phyloP scores from a whole-genome alignment of 306 rosid genomes.

The Malus fusca region DNA sequence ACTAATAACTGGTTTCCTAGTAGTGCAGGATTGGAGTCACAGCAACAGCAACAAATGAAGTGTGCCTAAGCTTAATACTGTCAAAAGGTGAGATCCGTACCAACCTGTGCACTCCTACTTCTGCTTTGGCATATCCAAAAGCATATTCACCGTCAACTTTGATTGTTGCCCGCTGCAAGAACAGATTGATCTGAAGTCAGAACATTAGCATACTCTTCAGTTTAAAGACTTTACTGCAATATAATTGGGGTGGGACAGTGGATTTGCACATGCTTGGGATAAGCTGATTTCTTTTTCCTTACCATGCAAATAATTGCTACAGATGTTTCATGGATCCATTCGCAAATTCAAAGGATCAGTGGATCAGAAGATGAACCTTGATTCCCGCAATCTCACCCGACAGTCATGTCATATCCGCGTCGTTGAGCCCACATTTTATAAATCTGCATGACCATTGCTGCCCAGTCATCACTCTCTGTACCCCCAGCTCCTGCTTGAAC shows the following conservation, averaged over 20 bases:
- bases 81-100: constrained; percentile 97
- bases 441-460: constrained; percentile 95
- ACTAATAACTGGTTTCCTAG: no score
- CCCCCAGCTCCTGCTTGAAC: constrained; percentile 99
- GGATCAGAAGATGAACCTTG: constrained; percentile 73
- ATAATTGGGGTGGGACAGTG: background rate
- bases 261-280: background rate
- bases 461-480: constrained; percentile 99
- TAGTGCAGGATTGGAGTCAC: constrained; percentile 87
- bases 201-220: constrained; percentile 6
- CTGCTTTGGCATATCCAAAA: constrained; percentile 97
- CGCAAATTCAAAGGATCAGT: constrained; percentile 2
- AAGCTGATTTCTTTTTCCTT: background rate
- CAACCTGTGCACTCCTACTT: constrained; percentile 92
- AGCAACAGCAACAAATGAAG: constrained; percentile 97
- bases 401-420: constrained; percentile 58
- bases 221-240: background rate
- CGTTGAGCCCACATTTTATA: constrained; percentile 78
- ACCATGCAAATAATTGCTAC: background rate
- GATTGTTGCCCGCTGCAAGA: constrained; percentile 83
- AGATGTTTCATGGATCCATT: background rate
- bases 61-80: constrained; percentile 82
- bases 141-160: constrained; percentile 93
- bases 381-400: constrained; percentile 95
- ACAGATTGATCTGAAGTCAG: constrained; percentile 20